phyloP scores from a whole-genome alignment of 257 asterid species.

The Solanum virginianum region DNA sequence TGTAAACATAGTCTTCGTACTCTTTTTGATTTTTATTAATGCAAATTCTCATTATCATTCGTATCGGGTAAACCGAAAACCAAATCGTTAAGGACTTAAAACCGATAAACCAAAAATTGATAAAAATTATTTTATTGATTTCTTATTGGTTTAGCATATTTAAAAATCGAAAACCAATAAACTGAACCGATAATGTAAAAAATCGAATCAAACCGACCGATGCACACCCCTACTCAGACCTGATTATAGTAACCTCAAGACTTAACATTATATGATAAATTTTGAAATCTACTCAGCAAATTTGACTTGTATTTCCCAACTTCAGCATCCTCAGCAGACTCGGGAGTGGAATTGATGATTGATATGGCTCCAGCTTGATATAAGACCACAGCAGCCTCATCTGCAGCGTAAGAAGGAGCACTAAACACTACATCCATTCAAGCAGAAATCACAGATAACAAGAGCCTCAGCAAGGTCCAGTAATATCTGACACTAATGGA shows the following conservation, averaged over 20 bases:
- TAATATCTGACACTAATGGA: not conserved
- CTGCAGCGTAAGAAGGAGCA: constrained; percentile 18
- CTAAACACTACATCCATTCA: not conserved
- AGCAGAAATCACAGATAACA: not conserved
- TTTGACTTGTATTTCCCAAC: constrained; percentile 39
- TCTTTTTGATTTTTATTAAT: no score
- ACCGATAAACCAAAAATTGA: no score
- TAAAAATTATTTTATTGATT: no score
- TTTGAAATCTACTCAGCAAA: constrained; percentile 38
- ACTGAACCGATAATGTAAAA: no score
- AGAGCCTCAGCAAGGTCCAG: not conserved
- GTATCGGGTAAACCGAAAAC: no score
- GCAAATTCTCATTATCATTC: no score
- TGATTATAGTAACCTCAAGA: not conserved
- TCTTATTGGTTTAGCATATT: no score
- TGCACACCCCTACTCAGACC: not conserved
- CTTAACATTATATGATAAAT: constrained; percentile 14
- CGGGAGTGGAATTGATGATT: constrained; percentile 34
- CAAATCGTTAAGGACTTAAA: no score
- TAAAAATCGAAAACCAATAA: no score
- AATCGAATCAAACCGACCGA: no score
- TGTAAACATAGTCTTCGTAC: no score
- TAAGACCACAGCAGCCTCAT: constrained; percentile 48
- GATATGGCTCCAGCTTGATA: constrained; percentile 55
- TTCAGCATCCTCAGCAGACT: constrained; percentile 41